Evolutionary conservation across 768 basidiomycete genomes (phyloP).

Genomic region (Polyporus arcularius): DNA sequence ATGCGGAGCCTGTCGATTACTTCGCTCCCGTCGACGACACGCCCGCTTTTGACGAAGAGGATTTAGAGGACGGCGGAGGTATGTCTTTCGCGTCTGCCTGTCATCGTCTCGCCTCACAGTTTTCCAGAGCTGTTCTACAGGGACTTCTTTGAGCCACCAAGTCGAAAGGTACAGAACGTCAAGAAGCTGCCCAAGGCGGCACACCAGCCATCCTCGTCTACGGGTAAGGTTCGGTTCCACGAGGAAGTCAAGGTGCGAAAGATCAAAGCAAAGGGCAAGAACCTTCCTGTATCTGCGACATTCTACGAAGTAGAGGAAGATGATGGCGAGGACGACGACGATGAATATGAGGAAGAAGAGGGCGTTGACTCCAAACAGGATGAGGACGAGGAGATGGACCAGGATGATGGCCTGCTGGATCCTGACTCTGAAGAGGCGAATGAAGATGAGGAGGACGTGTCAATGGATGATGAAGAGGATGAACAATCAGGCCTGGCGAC

Average conservation of each 20-base stretch:
- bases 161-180: conserved; percentile 22
- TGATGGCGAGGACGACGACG: conserved; percentile 38
- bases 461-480: conserved; percentile 21
- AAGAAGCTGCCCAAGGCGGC: conserved; percentile 26
- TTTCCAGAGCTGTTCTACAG: conserved; percentile 61
- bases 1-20: conserved; percentile 55
- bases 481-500: conserved; percentile 39
- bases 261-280: conserved; percentile 73
- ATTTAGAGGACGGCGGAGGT: conserved; percentile 48
- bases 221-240: conserved; percentile 71
- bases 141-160: conserved; percentile 81
- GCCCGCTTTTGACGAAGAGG: conserved; percentile 44
- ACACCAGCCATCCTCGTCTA: conserved; percentile 22
- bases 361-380: conserved; percentile 25
- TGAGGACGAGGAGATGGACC: conserved; percentile 33
- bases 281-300: conserved; percentile 50
- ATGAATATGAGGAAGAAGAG: conserved; percentile 22
- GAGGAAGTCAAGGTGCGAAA: conserved; percentile 81
- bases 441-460: conserved; percentile 21
- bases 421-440: conserved; percentile 32
- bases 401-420: conserved; percentile 27
- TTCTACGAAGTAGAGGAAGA: conserved; percentile 44
- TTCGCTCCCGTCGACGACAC: conserved; percentile 60
- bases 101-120: not conserved
- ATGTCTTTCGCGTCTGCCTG: conserved; percentile 4